These are phyloP conservation scores for Dactylis glomerata DNA, from an alignment of 176 grass and related monocot genomes.

Conservation along the genomic window DNA sequence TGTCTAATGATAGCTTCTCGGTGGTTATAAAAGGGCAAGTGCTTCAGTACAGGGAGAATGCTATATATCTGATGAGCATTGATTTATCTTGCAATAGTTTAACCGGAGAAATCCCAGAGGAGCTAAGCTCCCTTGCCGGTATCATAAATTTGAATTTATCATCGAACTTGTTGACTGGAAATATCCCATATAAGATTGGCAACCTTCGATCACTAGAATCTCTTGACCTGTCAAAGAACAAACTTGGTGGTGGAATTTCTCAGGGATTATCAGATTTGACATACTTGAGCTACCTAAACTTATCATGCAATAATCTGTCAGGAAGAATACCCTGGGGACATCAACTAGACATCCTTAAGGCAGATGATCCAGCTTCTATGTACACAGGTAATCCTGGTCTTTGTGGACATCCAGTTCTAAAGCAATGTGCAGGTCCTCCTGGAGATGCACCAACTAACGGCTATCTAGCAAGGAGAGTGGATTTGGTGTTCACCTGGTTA, in stretches of 20 bases:
- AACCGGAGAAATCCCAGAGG: background rate
- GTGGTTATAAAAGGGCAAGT: background rate
- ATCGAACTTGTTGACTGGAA: background rate
- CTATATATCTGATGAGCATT: background rate
- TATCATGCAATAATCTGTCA: background rate
- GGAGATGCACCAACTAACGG: background rate
- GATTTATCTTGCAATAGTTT: background rate
- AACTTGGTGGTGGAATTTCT: background rate
- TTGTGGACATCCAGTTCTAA: background rate
- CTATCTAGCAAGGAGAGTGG: background rate
- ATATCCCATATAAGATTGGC: background rate
- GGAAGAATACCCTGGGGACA: background rate
- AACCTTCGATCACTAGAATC: background rate
- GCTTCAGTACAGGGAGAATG: background rate
- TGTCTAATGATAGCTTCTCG: background rate
- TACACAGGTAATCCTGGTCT: background rate
- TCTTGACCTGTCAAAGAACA: background rate
- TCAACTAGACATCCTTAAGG: background rate
- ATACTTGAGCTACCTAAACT: background rate
- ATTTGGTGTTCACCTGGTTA: no score
- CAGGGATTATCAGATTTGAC: background rate
- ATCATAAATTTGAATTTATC: background rate
- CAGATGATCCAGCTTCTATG: background rate
- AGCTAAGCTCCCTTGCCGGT: background rate
- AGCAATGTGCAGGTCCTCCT: background rate